phyloP scores from a whole-genome alignment of 129 eudicot genomes.

The Mikania micrantha region DNA sequence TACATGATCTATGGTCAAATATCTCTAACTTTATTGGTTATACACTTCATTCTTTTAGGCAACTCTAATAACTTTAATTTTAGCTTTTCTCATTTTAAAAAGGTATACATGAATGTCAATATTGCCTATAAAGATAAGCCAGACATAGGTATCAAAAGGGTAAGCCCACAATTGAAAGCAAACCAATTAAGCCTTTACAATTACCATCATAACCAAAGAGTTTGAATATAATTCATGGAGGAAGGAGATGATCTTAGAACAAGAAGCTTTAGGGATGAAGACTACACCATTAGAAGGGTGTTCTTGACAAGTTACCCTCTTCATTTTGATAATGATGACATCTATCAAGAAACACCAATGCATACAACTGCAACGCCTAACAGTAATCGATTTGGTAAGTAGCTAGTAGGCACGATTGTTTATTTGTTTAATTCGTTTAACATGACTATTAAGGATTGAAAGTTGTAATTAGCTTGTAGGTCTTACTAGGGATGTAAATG shows the following conservation, averaged over 20 bases:
- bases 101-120: not conserved
- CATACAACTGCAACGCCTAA: not conserved
- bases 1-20: not conserved
- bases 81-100: not conserved
- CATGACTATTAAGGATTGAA: not conserved
- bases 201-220: not conserved
- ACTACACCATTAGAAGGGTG: slow-evolving; percentile 57
- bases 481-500: not conserved
- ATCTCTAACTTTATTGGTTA: not conserved
- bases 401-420: not conserved
- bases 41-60: not conserved
- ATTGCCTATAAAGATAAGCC: slow-evolving; percentile 4
- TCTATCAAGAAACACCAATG: slow-evolving; percentile 9
- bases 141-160: slow-evolving; percentile 16
- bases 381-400: not conserved
- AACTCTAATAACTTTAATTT: not conserved
- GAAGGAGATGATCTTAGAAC: slow-evolving; percentile 40
- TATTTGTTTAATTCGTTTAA: not conserved
- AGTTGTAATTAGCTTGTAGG: not conserved
- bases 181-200: slow-evolving; percentile 10
- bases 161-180: slow-evolving; percentile 20
- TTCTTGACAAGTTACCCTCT: slow-evolving; percentile 84
- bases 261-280: slow-evolving; percentile 73
- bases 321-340: slow-evolving; percentile 27
- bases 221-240: slow-evolving; percentile 17